phyloP scores from a whole-genome alignment of 768 basidiomycete genomes.

The Cystofilobasidium capitatum region DNA sequence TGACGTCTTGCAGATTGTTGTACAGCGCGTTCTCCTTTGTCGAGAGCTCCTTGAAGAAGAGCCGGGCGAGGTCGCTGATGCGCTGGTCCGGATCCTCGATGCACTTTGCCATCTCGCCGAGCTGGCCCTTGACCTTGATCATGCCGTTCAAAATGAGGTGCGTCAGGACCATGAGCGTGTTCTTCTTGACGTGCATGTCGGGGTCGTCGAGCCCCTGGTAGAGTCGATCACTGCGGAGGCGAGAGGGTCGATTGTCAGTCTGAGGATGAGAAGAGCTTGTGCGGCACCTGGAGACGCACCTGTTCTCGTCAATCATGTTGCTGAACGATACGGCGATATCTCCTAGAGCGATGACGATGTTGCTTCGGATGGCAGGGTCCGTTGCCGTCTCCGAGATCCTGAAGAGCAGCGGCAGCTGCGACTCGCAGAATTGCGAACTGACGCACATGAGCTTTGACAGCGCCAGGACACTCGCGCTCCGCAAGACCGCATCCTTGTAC shows the following conservation, averaged over 20 bases:
- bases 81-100: conserved; percentile 79
- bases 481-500: conserved; percentile 82
- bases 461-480: conserved; percentile 74
- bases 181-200: conserved; percentile 90
- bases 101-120: conserved; percentile 99
- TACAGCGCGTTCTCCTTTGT: conserved; percentile 99
- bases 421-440: conserved; percentile 85
- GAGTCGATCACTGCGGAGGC: conserved; percentile 52
- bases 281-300: conserved; percentile 33
- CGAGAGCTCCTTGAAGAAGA: conserved; percentile 92
- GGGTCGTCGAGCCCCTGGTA: conserved; percentile 87
- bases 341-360: conserved; percentile 94
- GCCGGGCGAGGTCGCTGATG: conserved; percentile 86
- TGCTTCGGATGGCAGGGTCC: conserved; percentile 82
- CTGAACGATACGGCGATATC: conserved; percentile 98
- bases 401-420: conserved; percentile 76
- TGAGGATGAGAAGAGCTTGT: not conserved
- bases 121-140: conserved; percentile 99
- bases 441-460: conserved; percentile 96
- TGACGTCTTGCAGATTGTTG: conserved; percentile 96
- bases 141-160: conserved; percentile 95
- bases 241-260: not conserved
- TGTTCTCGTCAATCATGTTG: conserved; percentile 92
- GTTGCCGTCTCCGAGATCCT: conserved; percentile 84
- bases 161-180: conserved; percentile 95